Base-by-base conservation (phyloP, 768 basidiomycete genomes). In the Leucosporidium yakuticum region DNA sequence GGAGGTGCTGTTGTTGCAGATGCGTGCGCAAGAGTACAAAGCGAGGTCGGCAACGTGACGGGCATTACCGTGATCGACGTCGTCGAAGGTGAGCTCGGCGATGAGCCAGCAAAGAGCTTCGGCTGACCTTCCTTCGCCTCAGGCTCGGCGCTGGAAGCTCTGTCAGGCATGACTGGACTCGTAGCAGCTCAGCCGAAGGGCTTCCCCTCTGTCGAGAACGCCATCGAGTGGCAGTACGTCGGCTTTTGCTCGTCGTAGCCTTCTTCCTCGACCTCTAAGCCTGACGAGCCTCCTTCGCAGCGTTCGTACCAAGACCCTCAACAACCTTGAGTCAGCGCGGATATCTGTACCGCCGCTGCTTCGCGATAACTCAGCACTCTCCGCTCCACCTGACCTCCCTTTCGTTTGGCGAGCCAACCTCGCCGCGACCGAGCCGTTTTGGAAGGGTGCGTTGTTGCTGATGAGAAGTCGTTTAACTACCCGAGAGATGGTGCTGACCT, bases 151-250 rank as follows among this genome's bases (percentile, higher is more conserved):
- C 81, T 97, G 36, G 96, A 97, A 55, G 91, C 93, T 1, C 83
- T 99, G 19, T 90, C 91, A 0, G 85, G 90, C 73, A 99, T 99
- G 96, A 86, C 90, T 68, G 85, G 83, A 51, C 85, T 98, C 47
- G 83, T 99, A 36, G 88, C 89, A 65, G 85, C 87, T 32, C 85
- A 93, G 17, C 96, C 95, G 11, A 87, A 86, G 58, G 88, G 88
- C 0, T 99, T 98, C 77, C 84, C 85, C 62, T 89, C 84, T 54
- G 79, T 88, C 12, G 89, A 94, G 76, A 88, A 88, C 62, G 93
- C 89, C 0, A 86, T 99, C 51, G 87, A 90, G 68, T 99, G 96
- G 96, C 95, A 98, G 93, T 97, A 79, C 76, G 93, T 83, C 15
- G 31, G 29, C 36, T 69, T 32, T 51, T 23, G 54, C 53, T 19